Evolutionary conservation across 805 yeast genomes (phyloP), one percentile per base, ranked within the genome.

Genomic region (Candida oleophila): DNA sequence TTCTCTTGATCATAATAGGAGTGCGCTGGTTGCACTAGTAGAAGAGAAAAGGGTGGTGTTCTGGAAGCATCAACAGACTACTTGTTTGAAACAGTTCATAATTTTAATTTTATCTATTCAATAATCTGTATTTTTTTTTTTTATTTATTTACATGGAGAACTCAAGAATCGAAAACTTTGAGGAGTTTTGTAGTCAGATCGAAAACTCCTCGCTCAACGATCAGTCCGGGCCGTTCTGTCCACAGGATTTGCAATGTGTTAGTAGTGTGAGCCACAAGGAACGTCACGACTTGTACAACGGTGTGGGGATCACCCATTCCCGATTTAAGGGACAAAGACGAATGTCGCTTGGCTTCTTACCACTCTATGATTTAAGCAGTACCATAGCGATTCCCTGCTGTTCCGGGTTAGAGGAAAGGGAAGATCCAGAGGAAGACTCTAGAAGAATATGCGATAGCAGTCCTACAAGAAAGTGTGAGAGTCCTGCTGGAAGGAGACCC

Each of bases 161-260:
- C n/a, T 28, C n/a, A 5, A 41, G 33, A 16, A 41, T 41, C 3
- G 43, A 41, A 19, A 25, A 14, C 22, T 41, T 41, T 32, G 35
- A 41, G 15, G 43, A 41, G 36, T 41, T 41, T 25, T 16, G 25
- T 11, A 41, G 7, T 7, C 43, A 41, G 14, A 41, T 41, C 5
- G 32, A 22, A 16, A 18, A 32, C 15, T 16, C 33, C 15, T n/a
- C 16, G 4, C 19, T 36, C 12, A 36, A 38, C 19, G 41, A 38
- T 21, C 30, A 38, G 4, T 16, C 14, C 12, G 19, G 39, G 4
- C 41, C 30, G 8, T 38, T 38, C 21, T 21, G 28, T 38, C 41
- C 41, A 9, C 41, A 38, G 14, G 41, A 38, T 22, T 38, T 38
- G 22, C 39, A 36, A 16, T 25, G 30, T 25, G 11, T 25, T 7